These are phyloP conservation scores for Ophiognomonia clavigignenti-juglandacearum DNA, from an alignment of 2,329 filamentous ascomycete genomes.

Conservation along the genomic window DNA sequence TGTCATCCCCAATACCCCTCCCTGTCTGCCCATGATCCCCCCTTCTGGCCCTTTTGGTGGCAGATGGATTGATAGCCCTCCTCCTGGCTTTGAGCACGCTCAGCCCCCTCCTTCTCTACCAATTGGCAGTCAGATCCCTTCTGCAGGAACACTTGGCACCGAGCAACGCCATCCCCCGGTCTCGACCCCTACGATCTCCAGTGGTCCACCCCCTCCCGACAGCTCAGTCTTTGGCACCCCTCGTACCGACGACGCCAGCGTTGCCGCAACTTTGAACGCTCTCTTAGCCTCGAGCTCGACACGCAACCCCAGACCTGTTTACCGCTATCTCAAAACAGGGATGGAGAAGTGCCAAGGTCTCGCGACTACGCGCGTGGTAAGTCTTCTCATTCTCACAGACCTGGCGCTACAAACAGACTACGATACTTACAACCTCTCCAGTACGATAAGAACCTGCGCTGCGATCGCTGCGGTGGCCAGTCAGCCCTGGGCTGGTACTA, in stretches of 20 bases:
- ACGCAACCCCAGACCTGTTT: background rate
- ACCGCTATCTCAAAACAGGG: background rate
- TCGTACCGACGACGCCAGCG: background rate
- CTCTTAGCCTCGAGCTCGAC: background rate
- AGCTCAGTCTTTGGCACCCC: background rate
- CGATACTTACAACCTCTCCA: conserved; percentile 59
- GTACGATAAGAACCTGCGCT: conserved; percentile 48
- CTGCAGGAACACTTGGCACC: background rate
- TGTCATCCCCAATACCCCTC: background rate
- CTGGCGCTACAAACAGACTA: conserved; percentile 31
- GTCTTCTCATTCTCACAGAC: background rate
- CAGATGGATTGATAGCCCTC: background rate
- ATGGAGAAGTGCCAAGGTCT: conserved; percentile 12
- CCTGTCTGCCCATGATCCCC: background rate
- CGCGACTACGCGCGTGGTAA: conserved; percentile 13
- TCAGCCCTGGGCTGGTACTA: conserved; percentile 69
- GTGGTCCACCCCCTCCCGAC: background rate
- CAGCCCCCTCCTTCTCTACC: background rate
- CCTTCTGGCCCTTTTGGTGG: background rate
- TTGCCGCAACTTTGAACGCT: background rate
- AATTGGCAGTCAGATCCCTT: background rate
- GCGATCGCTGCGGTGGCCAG: conserved; percentile 50
- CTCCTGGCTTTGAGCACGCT: background rate
- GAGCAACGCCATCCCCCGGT: no score
- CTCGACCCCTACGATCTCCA: no score